Evolutionary conservation across 2,329 filamentous ascomycete species (phyloP), one percentile per base, ranked within the genome.

Genomic region (Cytospora paraplurivora): DNA sequence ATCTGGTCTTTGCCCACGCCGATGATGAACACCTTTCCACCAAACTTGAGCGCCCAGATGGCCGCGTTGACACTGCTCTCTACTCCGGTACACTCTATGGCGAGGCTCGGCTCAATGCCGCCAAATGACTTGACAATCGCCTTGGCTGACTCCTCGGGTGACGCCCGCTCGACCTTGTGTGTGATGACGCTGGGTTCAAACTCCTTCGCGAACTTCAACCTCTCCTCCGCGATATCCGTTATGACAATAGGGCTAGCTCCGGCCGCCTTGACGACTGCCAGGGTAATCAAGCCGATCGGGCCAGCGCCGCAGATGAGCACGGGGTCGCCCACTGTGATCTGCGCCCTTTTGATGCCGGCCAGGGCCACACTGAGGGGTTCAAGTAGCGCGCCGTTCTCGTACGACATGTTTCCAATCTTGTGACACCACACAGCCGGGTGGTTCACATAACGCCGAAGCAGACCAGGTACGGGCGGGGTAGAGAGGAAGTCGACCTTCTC

Each of bases 1-100:
- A 98, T 95, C 81, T 97, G 92, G 75, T 95, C 93, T 83, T 91
- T 94, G 69, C 94, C 95, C 3, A 98, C 93, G 49, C 94, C 94
- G 69, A 97, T 96, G 68, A 98, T 90, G 74, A 98, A 98, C 60
- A 98, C 94, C 78, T 96, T 97, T 71, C 95, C 94, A 68, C 94
- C 95, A 72, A 98, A 98, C 79, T 94, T 96, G 75, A 90, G 86
- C 11, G 91, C 88, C 85, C 93, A 95, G 74, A 97, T 94, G 59
- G 93, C 92, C 34, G 91, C 84, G 7, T 87, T 86, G 72, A 98
- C 90, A 75, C 89, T 93, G 78, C 88, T 92, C 81, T 97, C 93
- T 17, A 97, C 92, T 57, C 95, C 95, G 0, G 95, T 98, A 81
- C 94, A 98, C 78, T 98, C 94, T 77, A 98, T 85, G 13, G 88